A percentile compares a stretch with the other conserved stretches of the same genome.
Evolutionary conservation across 805 yeast genomes (phyloP).

Genomic region (Kuraishia ogatae): DNA sequence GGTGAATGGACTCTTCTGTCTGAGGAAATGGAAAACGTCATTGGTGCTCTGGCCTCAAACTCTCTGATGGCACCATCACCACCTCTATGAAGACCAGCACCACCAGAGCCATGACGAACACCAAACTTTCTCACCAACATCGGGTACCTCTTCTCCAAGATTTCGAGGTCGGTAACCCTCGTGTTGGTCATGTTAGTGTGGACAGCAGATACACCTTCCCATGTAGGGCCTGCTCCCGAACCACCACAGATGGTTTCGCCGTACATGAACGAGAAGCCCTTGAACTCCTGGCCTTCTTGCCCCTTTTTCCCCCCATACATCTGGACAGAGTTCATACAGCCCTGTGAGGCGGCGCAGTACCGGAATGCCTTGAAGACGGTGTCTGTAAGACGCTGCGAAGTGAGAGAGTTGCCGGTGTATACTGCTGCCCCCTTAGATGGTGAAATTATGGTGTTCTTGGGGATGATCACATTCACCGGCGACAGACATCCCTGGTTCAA

Average conservation of each 20-base stretch:
- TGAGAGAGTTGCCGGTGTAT: conserved; percentile 91
- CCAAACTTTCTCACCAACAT: conserved; percentile 51
- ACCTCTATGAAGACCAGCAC: conserved; percentile 62
- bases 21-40: conserved; percentile 55
- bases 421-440: conserved; percentile 84
- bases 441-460: conserved; percentile 53
- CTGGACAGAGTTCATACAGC: conserved; percentile 93
- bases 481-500: conserved; percentile 86
- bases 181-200: conserved; percentile 49
- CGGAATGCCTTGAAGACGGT: conserved; percentile 79
- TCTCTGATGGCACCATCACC: conserved; percentile 87
- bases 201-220: conserved; percentile 37
- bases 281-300: conserved; percentile 37
- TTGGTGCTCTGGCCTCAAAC: conserved; percentile 65
- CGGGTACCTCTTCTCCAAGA: conserved; percentile 43
- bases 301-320: conserved; percentile 94
- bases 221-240: conserved; percentile 47
- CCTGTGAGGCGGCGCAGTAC: conserved; percentile 93
- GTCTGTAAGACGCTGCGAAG: conserved; percentile 90
- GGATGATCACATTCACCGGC: conserved; percentile 65
- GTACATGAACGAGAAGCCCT: conserved; percentile 12
- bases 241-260: conserved; percentile 35
- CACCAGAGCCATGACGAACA: conserved; percentile 71
- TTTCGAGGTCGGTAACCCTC: conserved; percentile 43
- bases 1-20: conserved; percentile 85